Evolutionary conservation across 257 asterid genomes (phyloP).

Genomic region (Fraxinus cuspidata): DNA sequence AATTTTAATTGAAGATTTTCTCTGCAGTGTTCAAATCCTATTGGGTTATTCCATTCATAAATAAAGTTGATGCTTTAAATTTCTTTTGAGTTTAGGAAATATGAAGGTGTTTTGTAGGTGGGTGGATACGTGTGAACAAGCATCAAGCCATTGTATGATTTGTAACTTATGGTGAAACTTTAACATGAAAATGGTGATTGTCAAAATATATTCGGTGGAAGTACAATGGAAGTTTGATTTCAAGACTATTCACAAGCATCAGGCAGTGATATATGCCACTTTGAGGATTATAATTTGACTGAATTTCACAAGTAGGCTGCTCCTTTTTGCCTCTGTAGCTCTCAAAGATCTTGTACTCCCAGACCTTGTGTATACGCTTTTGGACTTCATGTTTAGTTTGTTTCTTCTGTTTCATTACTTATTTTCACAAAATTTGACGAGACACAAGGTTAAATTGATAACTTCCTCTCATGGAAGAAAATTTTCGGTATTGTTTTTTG

Average conservation of each 20-base stretch:
- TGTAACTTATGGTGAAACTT: neutral
- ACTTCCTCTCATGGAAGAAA: neutral
- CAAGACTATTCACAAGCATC: neutral
- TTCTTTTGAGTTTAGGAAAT: neutral
- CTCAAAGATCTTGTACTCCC: neutral
- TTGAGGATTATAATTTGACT: neutral
- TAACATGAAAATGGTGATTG: neutral
- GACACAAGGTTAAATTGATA: neutral
- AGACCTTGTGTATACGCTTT: neutral
- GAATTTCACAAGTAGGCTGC: neutral
- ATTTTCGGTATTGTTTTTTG: neutral
- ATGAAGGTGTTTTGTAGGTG: neutral
- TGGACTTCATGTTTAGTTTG: neutral
- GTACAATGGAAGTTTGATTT: neutral
- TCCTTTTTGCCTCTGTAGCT: neutral
- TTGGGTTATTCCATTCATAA: conserved; percentile 14
- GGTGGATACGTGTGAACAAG: neutral
- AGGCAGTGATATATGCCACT: neutral
- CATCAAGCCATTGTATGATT: neutral
- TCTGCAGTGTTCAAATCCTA: neutral
- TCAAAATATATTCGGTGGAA: neutral
- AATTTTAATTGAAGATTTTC: neutral
- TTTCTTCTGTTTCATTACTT: neutral
- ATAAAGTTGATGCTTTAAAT: neutral
- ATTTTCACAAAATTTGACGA: neutral